Evolutionary conservation across 331 rosid species (phyloP).

Genomic region (Stylosanthes scabra): DNA sequence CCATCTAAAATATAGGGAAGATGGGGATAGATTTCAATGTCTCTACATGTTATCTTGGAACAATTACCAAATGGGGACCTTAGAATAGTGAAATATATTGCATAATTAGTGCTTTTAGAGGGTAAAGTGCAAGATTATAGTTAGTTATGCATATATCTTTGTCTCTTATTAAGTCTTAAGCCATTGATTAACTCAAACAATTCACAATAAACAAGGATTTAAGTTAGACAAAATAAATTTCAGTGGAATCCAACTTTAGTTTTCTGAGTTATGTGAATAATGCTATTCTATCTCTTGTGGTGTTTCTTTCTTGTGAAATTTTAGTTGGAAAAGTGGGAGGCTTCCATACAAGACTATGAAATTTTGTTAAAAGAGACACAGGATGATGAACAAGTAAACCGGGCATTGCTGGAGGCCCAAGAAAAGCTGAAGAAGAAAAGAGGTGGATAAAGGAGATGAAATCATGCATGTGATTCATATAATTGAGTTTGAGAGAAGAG

Average conservation of each 20-base stretch:
- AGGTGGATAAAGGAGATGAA: slow-evolving; percentile 27
- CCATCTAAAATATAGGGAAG: no score
- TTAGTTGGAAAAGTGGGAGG: slow-evolving; percentile 76
- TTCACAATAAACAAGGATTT: no score
- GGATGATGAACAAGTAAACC: slow-evolving; percentile 54
- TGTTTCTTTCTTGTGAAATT: slow-evolving; percentile 22
- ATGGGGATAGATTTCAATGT: no score
- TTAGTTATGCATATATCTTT: no score
- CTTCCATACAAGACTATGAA: slow-evolving; percentile 72
- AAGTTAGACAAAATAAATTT: neutral
- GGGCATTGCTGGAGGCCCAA: slow-evolving; percentile 55
- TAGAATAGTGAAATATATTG: neutral
- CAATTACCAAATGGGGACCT: no score
- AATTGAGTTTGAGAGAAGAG: neutral
- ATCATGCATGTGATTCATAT: neutral
- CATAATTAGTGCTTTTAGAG: no score
- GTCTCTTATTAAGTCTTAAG: no score
- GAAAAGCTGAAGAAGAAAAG: slow-evolving; percentile 46
- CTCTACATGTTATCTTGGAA: no score
- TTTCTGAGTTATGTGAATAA: slow-evolving; percentile 9
- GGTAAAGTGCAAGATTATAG: no score
- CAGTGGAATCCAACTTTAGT: neutral
- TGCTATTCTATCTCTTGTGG: neutral
- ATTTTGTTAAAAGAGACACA: slow-evolving; percentile 56
- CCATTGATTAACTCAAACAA: no score